phyloP scores from a whole-genome alignment of 305 asterid species.

The Vinca major region DNA sequence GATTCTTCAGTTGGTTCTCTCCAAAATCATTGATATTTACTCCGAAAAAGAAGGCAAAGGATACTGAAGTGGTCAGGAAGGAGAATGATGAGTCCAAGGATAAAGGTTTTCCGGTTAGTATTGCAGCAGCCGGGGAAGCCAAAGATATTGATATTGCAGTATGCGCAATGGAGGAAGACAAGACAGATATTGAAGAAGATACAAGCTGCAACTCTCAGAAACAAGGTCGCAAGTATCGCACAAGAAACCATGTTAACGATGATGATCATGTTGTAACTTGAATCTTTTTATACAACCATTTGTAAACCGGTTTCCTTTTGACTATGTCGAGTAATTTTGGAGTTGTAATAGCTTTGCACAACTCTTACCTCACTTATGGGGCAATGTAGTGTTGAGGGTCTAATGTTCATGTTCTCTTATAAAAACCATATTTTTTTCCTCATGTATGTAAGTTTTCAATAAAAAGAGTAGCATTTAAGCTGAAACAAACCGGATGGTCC shows the following conservation, averaged over 20 bases:
- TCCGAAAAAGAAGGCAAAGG: slow-evolving; percentile 37
- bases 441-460: no score
- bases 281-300: not conserved
- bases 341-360: no score
- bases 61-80: slow-evolving; percentile 18
- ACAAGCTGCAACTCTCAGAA: slow-evolving; percentile 25
- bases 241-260: slow-evolving; percentile 25
- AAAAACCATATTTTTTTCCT: no score
- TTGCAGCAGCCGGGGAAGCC: slow-evolving; percentile 38
- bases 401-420: no score
- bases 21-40: slow-evolving; percentile 43
- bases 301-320: no score
- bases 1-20: slow-evolving; percentile 25
- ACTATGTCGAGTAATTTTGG: no score
- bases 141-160: slow-evolving; percentile 35
- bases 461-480: no score
- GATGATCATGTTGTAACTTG: slow-evolving; percentile 17
- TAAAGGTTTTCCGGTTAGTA: slow-evolving; percentile 33
- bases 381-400: no score
- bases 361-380: no score
- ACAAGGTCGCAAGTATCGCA: slow-evolving; percentile 50
- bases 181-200: slow-evolving; percentile 17
- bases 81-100: slow-evolving; percentile 22
- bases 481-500: not conserved
- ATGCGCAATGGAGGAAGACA: slow-evolving; percentile 63